Evolutionary conservation across 257 asterid genomes (phyloP).

Genomic region (Echium plantagineum): DNA sequence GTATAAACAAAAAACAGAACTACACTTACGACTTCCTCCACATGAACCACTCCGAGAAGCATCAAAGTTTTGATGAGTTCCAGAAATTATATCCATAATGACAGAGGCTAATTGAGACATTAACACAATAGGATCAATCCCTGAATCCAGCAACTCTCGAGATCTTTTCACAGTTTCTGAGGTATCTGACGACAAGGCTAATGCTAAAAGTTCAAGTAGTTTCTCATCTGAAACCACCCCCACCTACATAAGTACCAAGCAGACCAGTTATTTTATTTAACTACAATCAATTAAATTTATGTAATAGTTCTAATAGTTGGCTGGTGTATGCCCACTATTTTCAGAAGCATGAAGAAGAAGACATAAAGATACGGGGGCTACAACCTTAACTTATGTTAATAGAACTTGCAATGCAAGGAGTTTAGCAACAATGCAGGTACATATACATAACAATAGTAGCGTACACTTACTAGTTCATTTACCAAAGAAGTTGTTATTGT

Average conservation of each 20-base stretch:
- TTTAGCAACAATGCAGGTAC: not conserved
- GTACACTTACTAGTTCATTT: conserved; percentile 81
- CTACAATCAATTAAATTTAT: no score
- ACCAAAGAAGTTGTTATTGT: conserved; percentile 76
- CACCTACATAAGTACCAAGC: conserved; percentile 34
- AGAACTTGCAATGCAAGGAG: not conserved
- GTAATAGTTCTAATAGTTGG: no score
- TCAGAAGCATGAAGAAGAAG: not conserved
- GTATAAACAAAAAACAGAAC: not conserved
- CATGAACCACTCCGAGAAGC: conserved; percentile 35
- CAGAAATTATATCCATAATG: conserved; percentile 89
- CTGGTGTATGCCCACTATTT: no score
- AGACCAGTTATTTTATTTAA: not conserved
- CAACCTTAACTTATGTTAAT: not conserved
- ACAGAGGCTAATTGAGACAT: conserved; percentile 95
- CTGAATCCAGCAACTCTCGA: conserved; percentile 82
- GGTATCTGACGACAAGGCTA: conserved; percentile 91
- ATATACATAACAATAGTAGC: conserved; percentile 1
- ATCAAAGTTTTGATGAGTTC: conserved; percentile 47
- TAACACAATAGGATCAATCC: conserved; percentile 77
- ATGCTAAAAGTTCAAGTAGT: conserved; percentile 78
- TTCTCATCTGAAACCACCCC: conserved; percentile 97
- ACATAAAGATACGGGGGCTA: not conserved
- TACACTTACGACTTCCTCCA: conserved; percentile 49
- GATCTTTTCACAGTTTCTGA: conserved; percentile 85